These are phyloP conservation scores for Castanea sativa DNA, from an alignment of 306 rosid species.

Conservation along the genomic window DNA sequence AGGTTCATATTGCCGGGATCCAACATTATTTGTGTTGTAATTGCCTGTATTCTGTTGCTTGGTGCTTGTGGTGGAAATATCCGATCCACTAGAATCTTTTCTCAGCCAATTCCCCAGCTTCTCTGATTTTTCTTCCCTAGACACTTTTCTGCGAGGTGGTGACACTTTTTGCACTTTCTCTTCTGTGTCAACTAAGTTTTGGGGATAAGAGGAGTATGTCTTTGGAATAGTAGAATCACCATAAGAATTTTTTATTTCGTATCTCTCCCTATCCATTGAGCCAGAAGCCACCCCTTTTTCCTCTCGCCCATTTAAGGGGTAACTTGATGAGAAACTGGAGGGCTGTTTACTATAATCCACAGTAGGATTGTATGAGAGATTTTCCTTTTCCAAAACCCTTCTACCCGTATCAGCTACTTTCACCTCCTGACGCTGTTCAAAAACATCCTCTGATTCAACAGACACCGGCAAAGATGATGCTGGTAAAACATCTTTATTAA, in stretches of 20 bases:
- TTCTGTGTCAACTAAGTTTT: conserved; percentile 48
- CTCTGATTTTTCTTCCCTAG: conserved; percentile 76
- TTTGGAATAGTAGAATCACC: conserved; percentile 57
- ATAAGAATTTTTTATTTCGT: conserved; percentile 54
- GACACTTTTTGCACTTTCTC: conserved; percentile 82
- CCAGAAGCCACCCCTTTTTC: conserved; percentile 53
- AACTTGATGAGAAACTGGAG: conserved; percentile 44
- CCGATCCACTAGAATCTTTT: conserved; percentile 53
- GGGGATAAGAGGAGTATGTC: conserved; percentile 48
- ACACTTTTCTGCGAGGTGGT: conserved; percentile 76
- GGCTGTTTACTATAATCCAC: conserved; percentile 62
- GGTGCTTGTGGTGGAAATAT: conserved; percentile 53
- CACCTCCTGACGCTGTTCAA: conserved; percentile 63
- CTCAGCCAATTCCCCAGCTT: conserved; percentile 57
- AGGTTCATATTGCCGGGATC: conserved; percentile 52
- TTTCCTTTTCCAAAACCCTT: conserved; percentile 66
- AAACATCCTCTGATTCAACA: conserved; percentile 48
- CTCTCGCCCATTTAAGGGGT: conserved; percentile 44
- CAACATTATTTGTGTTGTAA: conserved; percentile 39
- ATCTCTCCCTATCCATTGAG: conserved; percentile 54
- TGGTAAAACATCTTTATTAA: conserved; percentile 60
- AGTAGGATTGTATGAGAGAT: conserved; percentile 42
- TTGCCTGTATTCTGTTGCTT: conserved; percentile 51
- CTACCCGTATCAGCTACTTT: conserved; percentile 52
- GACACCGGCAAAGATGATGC: conserved; percentile 50